Evolutionary conservation across 257 asterid genomes (phyloP), one percentile per base, ranked within the genome.

Genomic region (Nicotiana noctiflora): DNA sequence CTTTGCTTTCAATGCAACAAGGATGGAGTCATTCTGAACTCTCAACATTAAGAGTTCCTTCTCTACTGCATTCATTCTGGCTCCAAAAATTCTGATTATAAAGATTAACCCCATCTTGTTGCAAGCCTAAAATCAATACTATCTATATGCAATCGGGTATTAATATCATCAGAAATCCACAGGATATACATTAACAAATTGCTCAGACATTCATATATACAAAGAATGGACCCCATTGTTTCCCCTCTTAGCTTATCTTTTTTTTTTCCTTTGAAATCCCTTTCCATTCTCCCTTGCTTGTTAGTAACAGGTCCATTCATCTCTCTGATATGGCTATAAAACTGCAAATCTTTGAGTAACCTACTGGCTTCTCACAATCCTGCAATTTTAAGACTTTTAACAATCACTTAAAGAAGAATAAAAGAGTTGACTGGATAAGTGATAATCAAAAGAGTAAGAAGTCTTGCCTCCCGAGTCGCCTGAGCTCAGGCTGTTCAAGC

Each of bases 401-500:
- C 5, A 15, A 72, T 75, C 51, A 51, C 25, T 27, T 68, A 21
- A 56, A 60, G 61, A 49, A 77, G 25, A 34, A 10, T 37, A 46
- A 77, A 59, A 4, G 34, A 60, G n/a, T 51, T 44, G 19, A 49
- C 66, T 17, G 9, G 6, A 52, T 8, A 27, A 23, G 31, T 40
- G 46, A 61, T 61, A 5, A 27, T 6, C 32, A 52, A n/a, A 19
- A 53, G 13, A 8, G 29, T 53, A 4, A 8, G 52, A 62, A 55
- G 32, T 56, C 80, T 63, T 90, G 89, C 97, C 96, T 89, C 86
- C 92, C 97, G 84, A 94, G 66, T 37, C 87, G 90, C 3, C 92
- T 87, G 46, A 93, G 93, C 90, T 88, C 95, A 10, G 97, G 98
- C 81, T 90, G 97, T 81, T 91, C 91, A 63, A 91, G 91, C 86